Base-by-base conservation (phyloP, 352 stramenopile species). In the Globisporangium middletonii region DNA sequence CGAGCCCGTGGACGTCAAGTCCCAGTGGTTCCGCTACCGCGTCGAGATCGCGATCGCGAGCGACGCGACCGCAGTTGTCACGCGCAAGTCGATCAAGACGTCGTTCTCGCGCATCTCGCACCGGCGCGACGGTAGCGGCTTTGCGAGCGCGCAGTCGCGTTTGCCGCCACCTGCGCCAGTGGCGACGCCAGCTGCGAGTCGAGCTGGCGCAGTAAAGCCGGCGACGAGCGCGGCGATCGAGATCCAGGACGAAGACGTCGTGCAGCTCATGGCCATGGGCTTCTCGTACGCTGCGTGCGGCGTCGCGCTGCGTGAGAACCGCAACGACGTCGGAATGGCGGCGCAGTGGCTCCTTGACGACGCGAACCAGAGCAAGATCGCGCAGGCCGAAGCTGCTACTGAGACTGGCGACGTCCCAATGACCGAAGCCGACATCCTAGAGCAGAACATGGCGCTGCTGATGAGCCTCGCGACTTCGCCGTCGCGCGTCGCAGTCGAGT, bases 11-110 rank as follows among this genome's bases (percentile, higher is more conserved):
- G 73, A 88, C 49, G 43, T 63, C 12, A 89, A 91, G 43, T 94
- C 86, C 23, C 86, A 95, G 54, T 95, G 86, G 86, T 95, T 95
- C 51, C 83, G 83, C 30, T 95, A 94, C 64, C 77, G 83, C 9
- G 71, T 95, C 7, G 78, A 94, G 63, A 62, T 95, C 13, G 65
- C 88, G n/a, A 77, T 92, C 50, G 53, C 60, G 37, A 55, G 68
- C 4, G 67, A 61, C 30, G 70, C 70, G 15, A 50, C 68, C 3
- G 80, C 77, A 7, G 61, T 79, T 26, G 77, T 94, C 38, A 78
- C 68, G 48, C 72, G 83, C 16, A 85, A 85, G 27, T 79, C 79
- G 4, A 83, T 92, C 38, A 64, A 77, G 53, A 83, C 79, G 3
- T 84, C 80, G 0, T 91, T 89, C 51, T 87, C 83, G 19, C 62